Evolutionary conservation across 106 monocot genomes (phyloP).

Genomic region (Platanthera zijinensis): DNA sequence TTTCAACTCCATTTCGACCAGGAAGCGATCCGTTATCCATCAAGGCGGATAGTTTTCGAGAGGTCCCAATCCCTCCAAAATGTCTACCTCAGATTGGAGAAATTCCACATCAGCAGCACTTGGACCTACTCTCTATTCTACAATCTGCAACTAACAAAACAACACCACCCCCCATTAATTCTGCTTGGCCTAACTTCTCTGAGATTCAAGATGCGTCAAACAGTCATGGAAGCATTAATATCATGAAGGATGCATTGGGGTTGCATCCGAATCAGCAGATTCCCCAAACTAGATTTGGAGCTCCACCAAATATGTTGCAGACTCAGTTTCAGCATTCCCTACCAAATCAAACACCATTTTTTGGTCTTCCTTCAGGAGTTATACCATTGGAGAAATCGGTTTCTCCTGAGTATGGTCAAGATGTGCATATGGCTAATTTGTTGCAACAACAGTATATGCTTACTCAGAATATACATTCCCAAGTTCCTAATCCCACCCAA

Average conservation of each 20-base stretch:
- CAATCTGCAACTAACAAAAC: slow-evolving; percentile 42
- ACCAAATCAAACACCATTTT: slow-evolving; percentile 32
- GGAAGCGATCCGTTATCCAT: slow-evolving; percentile 24
- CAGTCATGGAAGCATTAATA: slow-evolving; percentile 27
- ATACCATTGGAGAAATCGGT: slow-evolving; percentile 42
- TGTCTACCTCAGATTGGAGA: slow-evolving; percentile 29
- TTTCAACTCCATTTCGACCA: slow-evolving; percentile 40
- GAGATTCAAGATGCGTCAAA: slow-evolving; percentile 32
- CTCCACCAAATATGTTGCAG: slow-evolving; percentile 39
- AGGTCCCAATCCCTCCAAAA: slow-evolving; percentile 26
- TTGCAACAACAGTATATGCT: slow-evolving; percentile 74
- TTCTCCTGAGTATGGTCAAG: slow-evolving; percentile 57
- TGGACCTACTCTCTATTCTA: slow-evolving; percentile 53
- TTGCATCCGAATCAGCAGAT: slow-evolving; percentile 38
- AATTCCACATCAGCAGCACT: slow-evolving; percentile 25
- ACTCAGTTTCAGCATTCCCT: slow-evolving; percentile 28
- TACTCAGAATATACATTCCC: slow-evolving; percentile 63
- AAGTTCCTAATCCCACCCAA: slow-evolving; percentile 32
- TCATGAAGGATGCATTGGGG: slow-evolving; percentile 30
- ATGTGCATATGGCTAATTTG: slow-evolving; percentile 47
- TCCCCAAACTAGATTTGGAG: slow-evolving; percentile 31
- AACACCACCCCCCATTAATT: slow-evolving; percentile 24
- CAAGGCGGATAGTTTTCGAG: slow-evolving; percentile 26
- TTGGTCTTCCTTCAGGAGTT: slow-evolving; percentile 23
- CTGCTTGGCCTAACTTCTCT: slow-evolving; percentile 44